Percentiles rank a stretch among this genome's conserved stretches.
Conservation (phyloP, 2,329 filamentous ascomycete genomes). For the Nemania sp. region DNA sequence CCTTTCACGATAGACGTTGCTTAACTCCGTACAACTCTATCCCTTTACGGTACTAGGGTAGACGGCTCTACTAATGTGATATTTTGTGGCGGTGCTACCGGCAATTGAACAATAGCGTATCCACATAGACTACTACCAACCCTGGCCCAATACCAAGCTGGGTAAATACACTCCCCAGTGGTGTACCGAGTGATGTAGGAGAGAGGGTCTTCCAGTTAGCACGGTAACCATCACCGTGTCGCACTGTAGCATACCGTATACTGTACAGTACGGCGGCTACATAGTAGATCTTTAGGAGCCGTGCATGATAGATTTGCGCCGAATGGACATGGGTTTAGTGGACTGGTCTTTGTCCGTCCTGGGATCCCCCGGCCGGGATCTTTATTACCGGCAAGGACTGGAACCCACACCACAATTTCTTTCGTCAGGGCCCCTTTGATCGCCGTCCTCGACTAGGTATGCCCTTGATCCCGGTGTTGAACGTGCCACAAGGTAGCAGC, state of each 20-base stretch:
- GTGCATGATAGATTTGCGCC: conserved; percentile 24
- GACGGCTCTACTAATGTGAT: too few species aligned
- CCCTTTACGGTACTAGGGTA: too few species aligned
- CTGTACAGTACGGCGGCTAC: neutral
- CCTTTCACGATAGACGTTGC: too few species aligned
- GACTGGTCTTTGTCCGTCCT: conserved; percentile 7
- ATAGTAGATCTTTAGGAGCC: conserved; percentile 18
- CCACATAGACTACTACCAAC: too few species aligned
- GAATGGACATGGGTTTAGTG: conserved; percentile 21
- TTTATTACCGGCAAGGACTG: conserved; percentile 15
- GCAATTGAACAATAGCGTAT: too few species aligned
- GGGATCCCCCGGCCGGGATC: conserved; percentile 17
- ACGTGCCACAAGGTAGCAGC: conserved; percentile 19
- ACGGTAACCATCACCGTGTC: neutral
- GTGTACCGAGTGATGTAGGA: neutral
- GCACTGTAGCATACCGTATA: conserved; percentile 8
- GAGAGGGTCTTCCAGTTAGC: neutral
- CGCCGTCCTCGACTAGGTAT: neutral
- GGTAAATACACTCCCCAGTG: neutral
- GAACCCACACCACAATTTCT: conserved; percentile 20
- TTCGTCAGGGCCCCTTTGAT: conserved; percentile 11
- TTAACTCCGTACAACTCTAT: too few species aligned
- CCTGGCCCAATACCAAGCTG: too few species aligned
- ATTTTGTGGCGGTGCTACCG: too few species aligned
- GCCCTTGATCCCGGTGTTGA: conserved; percentile 17